phyloP scores from a whole-genome alignment of 1,139 yeast genomes.

The Geotrichum phurueaensis region DNA sequence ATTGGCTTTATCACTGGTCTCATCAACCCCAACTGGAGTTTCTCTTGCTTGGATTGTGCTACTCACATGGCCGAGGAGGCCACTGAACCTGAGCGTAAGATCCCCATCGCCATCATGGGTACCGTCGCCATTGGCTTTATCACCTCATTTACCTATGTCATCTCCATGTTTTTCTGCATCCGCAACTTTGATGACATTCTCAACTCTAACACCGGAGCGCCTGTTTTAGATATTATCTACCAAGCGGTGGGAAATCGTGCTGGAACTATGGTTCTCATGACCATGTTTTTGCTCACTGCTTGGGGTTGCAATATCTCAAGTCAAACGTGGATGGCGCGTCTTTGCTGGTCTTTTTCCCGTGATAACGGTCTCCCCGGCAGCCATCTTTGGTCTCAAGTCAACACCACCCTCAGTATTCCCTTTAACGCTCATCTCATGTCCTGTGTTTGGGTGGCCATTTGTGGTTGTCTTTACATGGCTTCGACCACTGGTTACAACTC shows the following conservation, averaged over 20 bases:
- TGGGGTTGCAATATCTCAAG: slow-evolving; percentile 65
- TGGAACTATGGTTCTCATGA: slow-evolving; percentile 53
- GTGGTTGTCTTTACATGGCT: slow-evolving; percentile 49
- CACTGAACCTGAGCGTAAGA: slow-evolving; percentile 45
- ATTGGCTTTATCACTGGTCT: slow-evolving; percentile 57
- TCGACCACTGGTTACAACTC: slow-evolving; percentile 53
- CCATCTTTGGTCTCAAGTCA: slow-evolving; percentile 43
- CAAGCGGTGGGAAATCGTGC: slow-evolving; percentile 49
- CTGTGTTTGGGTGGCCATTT: slow-evolving; percentile 42
- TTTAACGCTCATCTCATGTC: slow-evolving; percentile 52
- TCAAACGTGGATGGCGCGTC: slow-evolving; percentile 71
- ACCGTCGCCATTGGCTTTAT: slow-evolving; percentile 54
- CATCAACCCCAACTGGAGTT: slow-evolving; percentile 56
- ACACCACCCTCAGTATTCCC: slow-evolving; percentile 45
- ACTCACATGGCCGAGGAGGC: slow-evolving; percentile 59
- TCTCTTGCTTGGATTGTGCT: slow-evolving; percentile 55
- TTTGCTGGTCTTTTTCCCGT: slow-evolving; percentile 74
- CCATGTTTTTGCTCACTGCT: slow-evolving; percentile 54
- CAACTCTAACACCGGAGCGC: slow-evolving; percentile 46
- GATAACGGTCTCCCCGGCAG: slow-evolving; percentile 54
- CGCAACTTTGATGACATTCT: slow-evolving; percentile 45
- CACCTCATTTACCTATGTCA: slow-evolving; percentile 48
- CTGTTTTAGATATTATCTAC: slow-evolving; percentile 53
- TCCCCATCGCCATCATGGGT: slow-evolving; percentile 52
- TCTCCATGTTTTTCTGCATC: slow-evolving; percentile 55